These are phyloP conservation scores for Whalleya microplaca DNA, from an alignment of 2,329 filamentous ascomycete genomes.

Conservation along the genomic window DNA sequence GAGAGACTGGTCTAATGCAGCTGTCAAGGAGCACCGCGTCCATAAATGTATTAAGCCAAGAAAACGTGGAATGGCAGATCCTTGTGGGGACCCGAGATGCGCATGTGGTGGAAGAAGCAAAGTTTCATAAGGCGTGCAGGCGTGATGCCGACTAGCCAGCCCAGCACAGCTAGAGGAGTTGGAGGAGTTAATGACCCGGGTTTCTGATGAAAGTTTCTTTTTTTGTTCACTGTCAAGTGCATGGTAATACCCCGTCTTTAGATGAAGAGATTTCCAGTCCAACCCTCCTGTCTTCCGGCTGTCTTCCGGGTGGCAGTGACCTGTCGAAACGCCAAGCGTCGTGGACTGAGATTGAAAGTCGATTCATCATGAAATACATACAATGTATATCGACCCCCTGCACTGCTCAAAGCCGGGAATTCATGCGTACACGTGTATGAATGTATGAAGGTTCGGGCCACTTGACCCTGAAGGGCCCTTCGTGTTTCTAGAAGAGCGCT, in stretches of 20 bases:
- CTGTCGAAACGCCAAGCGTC: conserved; percentile 10
- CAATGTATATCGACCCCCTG: conserved; percentile 10
- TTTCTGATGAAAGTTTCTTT: not conserved
- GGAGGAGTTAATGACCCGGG: not conserved
- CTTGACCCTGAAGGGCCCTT: conserved; percentile 2
- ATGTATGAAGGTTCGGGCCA: not conserved
- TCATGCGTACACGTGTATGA: not conserved
- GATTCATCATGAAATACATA: conserved; percentile 13
- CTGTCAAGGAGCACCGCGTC: too few relatives aligned
- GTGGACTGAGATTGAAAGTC: conserved; percentile 9
- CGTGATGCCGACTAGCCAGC: not conserved
- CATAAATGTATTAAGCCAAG: conserved; percentile 6
- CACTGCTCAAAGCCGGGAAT: not conserved
- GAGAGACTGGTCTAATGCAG: not conserved
- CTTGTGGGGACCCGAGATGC: conserved; percentile 4
- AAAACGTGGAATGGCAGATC: conserved; percentile 17
- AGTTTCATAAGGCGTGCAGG: not conserved
- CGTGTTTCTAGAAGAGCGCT: conserved; percentile 24
- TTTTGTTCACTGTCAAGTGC: too few relatives aligned
- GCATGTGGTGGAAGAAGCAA: not conserved
- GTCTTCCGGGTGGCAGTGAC: not conserved
- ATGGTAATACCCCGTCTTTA: too few relatives aligned
- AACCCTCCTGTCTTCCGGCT: not conserved
- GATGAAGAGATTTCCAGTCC: too few relatives aligned
- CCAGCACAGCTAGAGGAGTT: not conserved